These are phyloP conservation scores for Globisporangium megalacanthum DNA, from an alignment of 352 stramenopile genomes.

Conservation along the genomic window DNA sequence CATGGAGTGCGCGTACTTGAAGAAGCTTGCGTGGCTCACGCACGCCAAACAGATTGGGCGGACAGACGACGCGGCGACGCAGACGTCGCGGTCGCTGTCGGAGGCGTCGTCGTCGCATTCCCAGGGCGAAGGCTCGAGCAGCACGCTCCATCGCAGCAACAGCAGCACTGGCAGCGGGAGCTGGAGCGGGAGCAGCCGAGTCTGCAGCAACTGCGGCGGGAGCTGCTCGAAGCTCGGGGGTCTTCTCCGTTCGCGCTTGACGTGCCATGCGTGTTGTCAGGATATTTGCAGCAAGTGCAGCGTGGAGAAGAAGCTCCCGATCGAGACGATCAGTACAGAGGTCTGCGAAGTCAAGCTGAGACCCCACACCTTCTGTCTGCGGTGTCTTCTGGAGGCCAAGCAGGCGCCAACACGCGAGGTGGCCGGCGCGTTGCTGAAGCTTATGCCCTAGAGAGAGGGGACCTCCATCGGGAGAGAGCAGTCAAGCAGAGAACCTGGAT, in stretches of 20 bases:
- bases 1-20: slow-evolving; percentile 13
- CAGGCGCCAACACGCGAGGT: slow-evolving; percentile 3
- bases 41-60: background rate
- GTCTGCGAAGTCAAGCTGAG: slow-evolving; percentile 1
- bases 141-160: no score
- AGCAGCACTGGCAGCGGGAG: no score
- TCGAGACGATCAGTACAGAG: slow-evolving; percentile 1
- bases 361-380: slow-evolving; percentile 7
- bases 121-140: no score
- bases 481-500: no score
- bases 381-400: slow-evolving; percentile 13
- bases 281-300: slow-evolving; percentile 12
- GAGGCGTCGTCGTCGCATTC: no score
- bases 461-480: no score
- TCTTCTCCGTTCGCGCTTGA: background rate
- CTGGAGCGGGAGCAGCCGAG: background rate
- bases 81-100: no score
- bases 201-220: slow-evolving; percentile 1
- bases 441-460: no score
- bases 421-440: slow-evolving; percentile 1
- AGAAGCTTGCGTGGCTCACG: background rate
- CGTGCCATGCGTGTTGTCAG: slow-evolving; percentile 3
- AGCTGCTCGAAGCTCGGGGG: slow-evolving; percentile 1
- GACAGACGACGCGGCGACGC: no score
- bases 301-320: slow-evolving; percentile 9